Evolutionary conservation across 2,329 filamentous ascomycete species (phyloP), one percentile per base, ranked within the genome.

Genomic region (Didymellaceae sp.): DNA sequence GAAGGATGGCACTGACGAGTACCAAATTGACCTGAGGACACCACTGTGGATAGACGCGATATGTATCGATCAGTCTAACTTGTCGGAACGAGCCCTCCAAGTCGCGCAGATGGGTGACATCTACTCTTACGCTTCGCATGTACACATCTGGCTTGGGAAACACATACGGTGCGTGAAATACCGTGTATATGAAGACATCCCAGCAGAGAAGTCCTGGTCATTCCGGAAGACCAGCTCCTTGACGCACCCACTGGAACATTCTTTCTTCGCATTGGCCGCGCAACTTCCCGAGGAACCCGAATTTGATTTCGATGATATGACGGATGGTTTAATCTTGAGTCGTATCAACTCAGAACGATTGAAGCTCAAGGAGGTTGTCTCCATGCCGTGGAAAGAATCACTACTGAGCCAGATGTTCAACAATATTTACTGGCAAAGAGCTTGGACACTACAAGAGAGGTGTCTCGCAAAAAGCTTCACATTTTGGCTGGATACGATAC

Each of bases 11-110:
- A 8, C n/a, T 6, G 3, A 38, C 8, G 2, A 24, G 34, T 5
- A 25, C 3, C 20, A 7, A n/a, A 25, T 38, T 10, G 30, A 25
- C 6, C 14, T 26, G 10, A 9, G 11, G 6, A 24, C 16, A 6
- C 40, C 30, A 8, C 13, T 38, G 5, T 45, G 42, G 24, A 32
- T 38, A 34, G 42, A 45, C 10, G 33, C 41, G 2, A 7, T 45
- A 4, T 45, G 32, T 13, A 45, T 37, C 4, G 22, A 45, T 4
- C 32, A 45, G 8, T 13, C 9, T 2, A 38, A 38, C 9, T 4
- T 5, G 1, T 2, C 2, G 2, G 42, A 45, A 10, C 35, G 25
- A 17, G 14, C n/a, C 4, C 33, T 38, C 18, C 42, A 45, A 18
- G 33, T 45, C 9, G n/a, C 25, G 7, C 42, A 45, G 6, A 45